phyloP scores from a whole-genome alignment of 805 yeast species.

The Candida saitoana region DNA sequence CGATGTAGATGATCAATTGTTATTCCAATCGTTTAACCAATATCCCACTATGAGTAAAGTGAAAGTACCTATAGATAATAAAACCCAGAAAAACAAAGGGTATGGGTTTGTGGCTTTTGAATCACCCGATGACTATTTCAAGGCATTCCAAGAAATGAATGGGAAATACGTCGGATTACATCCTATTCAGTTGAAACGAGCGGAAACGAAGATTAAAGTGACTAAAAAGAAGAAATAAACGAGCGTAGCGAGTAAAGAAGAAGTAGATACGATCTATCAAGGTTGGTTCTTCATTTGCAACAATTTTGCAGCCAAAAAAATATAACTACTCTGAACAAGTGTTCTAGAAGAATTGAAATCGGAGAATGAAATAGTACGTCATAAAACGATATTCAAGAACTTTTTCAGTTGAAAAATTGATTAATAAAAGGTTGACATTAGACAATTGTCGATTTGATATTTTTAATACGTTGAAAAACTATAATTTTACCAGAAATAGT shows the following conservation, averaged over 20 bases:
- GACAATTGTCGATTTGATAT: too few species aligned
- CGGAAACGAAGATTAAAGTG: conserved; percentile 37
- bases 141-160: conserved; percentile 71
- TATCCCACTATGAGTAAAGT: conserved; percentile 55
- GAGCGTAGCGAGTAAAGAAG: not conserved
- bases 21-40: conserved; percentile 50
- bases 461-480: too few species aligned
- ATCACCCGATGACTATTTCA: conserved; percentile 60
- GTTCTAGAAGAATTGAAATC: too few species aligned
- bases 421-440: too few species aligned
- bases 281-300: too few species aligned
- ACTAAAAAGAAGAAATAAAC: conserved; percentile 11
- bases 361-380: too few species aligned
- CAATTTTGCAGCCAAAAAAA: too few species aligned
- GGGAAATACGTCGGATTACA: conserved; percentile 72
- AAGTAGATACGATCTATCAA: not conserved
- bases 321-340: too few species aligned
- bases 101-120: conserved; percentile 72
- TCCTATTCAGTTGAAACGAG: conserved; percentile 66
- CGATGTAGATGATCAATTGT: conserved; percentile 57
- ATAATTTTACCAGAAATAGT: too few species aligned
- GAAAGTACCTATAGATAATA: conserved; percentile 52
- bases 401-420: too few species aligned
- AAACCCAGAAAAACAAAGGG: conserved; percentile 52
- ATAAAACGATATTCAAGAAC: too few species aligned